Evolutionary conservation across 306 rosid species (phyloP), one percentile per base, ranked within the genome.

Genomic region (Acacia crassicarpa): DNA sequence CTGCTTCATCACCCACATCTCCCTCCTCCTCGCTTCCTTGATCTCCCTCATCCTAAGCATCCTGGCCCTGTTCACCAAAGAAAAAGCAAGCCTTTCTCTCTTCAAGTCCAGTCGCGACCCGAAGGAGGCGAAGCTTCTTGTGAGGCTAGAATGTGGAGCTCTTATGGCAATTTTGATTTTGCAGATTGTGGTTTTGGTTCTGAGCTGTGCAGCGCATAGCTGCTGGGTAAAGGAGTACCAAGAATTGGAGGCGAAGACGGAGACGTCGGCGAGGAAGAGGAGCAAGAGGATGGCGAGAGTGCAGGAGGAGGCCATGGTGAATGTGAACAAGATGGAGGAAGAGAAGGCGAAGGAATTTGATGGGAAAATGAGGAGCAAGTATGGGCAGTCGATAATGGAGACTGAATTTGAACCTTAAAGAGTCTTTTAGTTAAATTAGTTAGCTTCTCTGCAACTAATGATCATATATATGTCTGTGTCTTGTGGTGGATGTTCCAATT

Each of bases 201-300:
- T 94, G 90, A 89, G 90, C 82, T 92, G 97, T 84, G 87, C 79
- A 6, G 93, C 92, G 51, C 93, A 90, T 75, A 87, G 89, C 66
- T 94, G 98, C 62, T 88, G 92, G 95, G 87, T 90, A 69, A 90
- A 89, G 77, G 91, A 92, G 82, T 88, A 92, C 43, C 90, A 90
- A 49, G 93, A 89, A 71, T 54, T 90, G 74, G 93, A 88, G 68
- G 93, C 85, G 0, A 90, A 91, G 84, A 87, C 86, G 67, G 93
- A 91, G 82, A 90, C 92, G 14, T 56, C 82, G 9, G 84, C 80
- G 0, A 88, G 74, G 87, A 90, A 83, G 83, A 85, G 97, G 61
- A 90, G 90, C 68, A 82, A 80, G 51, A 87, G 86, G 82, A 78
- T 87, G 35, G 90, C 89, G 0, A 82, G 75, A 78, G 98, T 91